A percentile compares a stretch with the other conserved stretches of the same genome.
These are phyloP conservation scores for Macrolepiota fuliginosa DNA, from an alignment of 768 basidiomycete species.

Conservation along the genomic window DNA sequence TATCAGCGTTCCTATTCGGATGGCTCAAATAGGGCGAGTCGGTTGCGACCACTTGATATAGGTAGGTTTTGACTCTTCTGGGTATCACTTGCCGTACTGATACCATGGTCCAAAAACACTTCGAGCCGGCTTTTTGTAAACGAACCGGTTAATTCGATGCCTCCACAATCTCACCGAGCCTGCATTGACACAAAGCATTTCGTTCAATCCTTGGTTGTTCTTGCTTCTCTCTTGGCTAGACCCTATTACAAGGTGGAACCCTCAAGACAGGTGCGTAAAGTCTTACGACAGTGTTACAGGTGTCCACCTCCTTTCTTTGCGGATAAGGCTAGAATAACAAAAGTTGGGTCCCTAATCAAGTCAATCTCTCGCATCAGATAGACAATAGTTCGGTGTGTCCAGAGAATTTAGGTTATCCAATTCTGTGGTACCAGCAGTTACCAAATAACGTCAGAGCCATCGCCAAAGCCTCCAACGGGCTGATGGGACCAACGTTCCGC, in stretches of 20 bases:
- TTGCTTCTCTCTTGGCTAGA: background rate
- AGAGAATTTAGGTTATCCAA: background rate
- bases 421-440: background rate
- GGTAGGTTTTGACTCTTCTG: background rate
- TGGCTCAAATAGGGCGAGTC: background rate
- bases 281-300: background rate
- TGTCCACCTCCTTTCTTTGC: background rate
- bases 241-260: background rate
- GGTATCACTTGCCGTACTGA: background rate
- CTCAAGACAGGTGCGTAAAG: background rate
- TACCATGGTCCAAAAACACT: background rate
- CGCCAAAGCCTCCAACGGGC: background rate
- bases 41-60: background rate
- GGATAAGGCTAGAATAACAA: background rate
- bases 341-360: background rate
- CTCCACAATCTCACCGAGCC: background rate
- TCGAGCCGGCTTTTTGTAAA: slow-evolving; percentile 4
- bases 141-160: background rate
- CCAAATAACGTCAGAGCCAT: background rate
- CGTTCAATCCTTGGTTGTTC: background rate
- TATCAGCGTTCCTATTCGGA: background rate
- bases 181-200: background rate
- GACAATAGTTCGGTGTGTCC: background rate
- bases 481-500: background rate
- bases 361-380: background rate